phyloP scores from a whole-genome alignment of 2,329 filamentous ascomycete genomes.

The Fusarium sambucinum region DNA sequence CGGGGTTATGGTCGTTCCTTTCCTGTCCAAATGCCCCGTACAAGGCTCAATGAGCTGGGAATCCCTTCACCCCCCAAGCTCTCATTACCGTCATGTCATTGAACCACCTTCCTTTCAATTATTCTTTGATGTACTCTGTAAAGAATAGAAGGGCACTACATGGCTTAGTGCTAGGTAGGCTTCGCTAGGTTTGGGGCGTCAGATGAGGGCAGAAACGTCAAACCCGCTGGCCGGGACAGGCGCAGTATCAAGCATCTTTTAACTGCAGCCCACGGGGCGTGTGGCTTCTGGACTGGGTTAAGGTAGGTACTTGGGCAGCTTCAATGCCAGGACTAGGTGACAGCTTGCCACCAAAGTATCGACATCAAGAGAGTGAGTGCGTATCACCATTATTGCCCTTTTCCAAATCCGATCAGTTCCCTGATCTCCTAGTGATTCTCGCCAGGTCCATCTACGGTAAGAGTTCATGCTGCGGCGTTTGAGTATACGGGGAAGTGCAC shows the following conservation, averaged over 20 bases:
- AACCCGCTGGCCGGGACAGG: slow-evolving; percentile 23
- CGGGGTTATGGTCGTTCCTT: neutral
- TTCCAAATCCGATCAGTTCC: slow-evolving; percentile 2
- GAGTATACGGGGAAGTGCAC: slow-evolving; percentile 29
- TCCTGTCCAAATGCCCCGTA: neutral
- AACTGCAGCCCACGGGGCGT: neutral
- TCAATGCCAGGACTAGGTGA: neutral
- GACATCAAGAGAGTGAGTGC: slow-evolving; percentile 6
- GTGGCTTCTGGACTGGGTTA: neutral
- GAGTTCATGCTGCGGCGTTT: slow-evolving; percentile 23
- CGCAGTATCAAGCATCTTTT: slow-evolving; percentile 3
- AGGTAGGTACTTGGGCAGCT: neutral
- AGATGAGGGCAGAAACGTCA: slow-evolving; percentile 28
- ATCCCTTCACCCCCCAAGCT: slow-evolving; percentile 16
- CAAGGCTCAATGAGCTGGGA: neutral
- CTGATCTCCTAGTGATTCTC: neutral
- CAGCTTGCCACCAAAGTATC: slow-evolving; percentile 1
- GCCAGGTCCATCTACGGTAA: neutral
- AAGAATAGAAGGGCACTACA: neutral
- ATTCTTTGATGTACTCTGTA: neutral
- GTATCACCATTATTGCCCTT: neutral
- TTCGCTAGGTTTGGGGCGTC: neutral
- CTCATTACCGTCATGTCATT: neutral
- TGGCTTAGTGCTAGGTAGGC: neutral
- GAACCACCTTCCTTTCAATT: neutral